Percentiles rank a stretch among this genome's conserved stretches.
Conservation (phyloP, 768 basidiomycete genomes). For the Agaricus blazei region DNA sequence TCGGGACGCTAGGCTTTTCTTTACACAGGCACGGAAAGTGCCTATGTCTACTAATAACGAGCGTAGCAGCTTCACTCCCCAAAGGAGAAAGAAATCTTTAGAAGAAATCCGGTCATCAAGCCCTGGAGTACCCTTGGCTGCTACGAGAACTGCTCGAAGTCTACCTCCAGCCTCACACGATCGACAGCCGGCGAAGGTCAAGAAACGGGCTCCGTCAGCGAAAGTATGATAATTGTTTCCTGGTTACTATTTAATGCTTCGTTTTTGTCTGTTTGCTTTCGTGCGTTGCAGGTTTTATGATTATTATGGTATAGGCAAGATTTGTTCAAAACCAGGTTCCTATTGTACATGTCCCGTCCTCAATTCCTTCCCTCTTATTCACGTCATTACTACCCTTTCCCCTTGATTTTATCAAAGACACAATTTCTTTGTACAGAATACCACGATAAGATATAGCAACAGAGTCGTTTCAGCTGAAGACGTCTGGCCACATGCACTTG, state of each 20-base stretch:
- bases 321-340: too few relatives aligned
- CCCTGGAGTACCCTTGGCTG: background rate
- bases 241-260: background rate
- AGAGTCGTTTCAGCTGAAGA: too few relatives aligned
- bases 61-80: background rate
- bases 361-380: too few relatives aligned
- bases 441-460: too few relatives aligned
- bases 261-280: background rate
- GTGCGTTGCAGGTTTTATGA: background rate
- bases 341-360: too few relatives aligned
- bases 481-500: too few relatives aligned
- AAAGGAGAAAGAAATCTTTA: slow-evolving; percentile 2
- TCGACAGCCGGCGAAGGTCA: background rate
- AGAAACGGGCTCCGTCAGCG: slow-evolving; percentile 5
- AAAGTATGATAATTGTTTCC: background rate
- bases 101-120: slow-evolving; percentile 6
- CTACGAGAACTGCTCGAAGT: slow-evolving; percentile 1
- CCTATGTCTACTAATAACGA: slow-evolving; percentile 19
- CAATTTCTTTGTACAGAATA: too few relatives aligned
- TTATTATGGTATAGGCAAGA: background rate
- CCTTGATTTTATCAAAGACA: too few relatives aligned
- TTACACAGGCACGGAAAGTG: slow-evolving; percentile 76
- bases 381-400: too few relatives aligned
- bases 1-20: slow-evolving; percentile 81
- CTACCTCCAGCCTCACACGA: background rate